Conservation (phyloP, 495 filamentous ascomycete species). For the Amorphotheca resinae region DNA sequence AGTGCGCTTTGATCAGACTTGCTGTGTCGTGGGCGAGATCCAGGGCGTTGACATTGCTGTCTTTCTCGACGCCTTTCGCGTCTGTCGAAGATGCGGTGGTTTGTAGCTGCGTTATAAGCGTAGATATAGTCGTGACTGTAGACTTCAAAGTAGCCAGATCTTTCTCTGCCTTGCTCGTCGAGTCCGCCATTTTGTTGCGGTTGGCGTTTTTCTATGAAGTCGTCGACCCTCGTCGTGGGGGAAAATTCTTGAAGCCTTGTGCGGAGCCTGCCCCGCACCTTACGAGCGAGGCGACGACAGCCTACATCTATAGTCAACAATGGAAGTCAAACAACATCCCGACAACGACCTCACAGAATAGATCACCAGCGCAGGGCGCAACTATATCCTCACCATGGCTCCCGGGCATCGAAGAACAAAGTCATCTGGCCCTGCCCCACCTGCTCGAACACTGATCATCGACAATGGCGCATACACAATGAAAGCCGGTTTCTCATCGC, state of each 20-base stretch:
- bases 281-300: background rate
- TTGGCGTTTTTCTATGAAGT: background rate
- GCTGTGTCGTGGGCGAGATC: conserved; percentile 52
- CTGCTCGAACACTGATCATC: conserved; percentile 64
- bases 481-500: conserved; percentile 70
- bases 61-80: conserved; percentile 13
- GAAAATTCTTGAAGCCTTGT: background rate
- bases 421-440: conserved; percentile 29
- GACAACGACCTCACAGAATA: background rate
- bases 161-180: conserved; percentile 1
- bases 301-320: background rate
- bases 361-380: too few species aligned
- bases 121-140: conserved; percentile 20
- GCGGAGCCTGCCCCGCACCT: background rate
- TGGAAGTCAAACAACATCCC: background rate
- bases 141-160: conserved; percentile 27
- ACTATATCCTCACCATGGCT: conserved; percentile 26
- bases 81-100: conserved; percentile 20
- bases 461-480: conserved; percentile 93
- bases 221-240: background rate
- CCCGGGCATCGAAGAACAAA: conserved; percentile 30
- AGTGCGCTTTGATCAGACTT: conserved; percentile 60
- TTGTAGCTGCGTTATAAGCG: conserved; percentile 20
- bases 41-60: conserved; percentile 23
- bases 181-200: background rate